Base-by-base conservation (phyloP, 2,329 filamentous ascomycete genomes). In the Penicillium frequentans region DNA sequence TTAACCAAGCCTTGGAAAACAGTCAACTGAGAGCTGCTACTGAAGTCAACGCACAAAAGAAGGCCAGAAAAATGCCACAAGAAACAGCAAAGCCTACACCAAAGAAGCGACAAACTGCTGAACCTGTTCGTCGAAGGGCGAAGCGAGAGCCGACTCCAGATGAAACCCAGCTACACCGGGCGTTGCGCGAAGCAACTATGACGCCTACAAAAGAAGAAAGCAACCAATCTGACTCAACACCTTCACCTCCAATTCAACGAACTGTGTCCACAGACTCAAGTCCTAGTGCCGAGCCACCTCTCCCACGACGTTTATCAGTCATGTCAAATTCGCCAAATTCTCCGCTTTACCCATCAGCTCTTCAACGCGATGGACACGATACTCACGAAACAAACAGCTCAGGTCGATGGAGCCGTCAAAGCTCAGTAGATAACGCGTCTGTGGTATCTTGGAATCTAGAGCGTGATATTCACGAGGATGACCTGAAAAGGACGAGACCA, bases 61-160 rank as follows among this genome's bases (percentile, higher is more conserved):
- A 21, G 2, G 13, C 29, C 26, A n/a, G 35, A 16, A 24, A 39
- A 2, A 44, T n/a, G 37, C 26, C 23, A 13, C 51, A 33, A 37
- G 29, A 13, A 37, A 35, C n/a, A 31, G 27, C 48, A 50, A 50
- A 50, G 29, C 29, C 14, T 23, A n/a, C 24, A 21, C 44, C 44
- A 19, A 46, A 29, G 21, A 49, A 31, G 31, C n/a, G 21, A 49
- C 27, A 33, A 19, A n/a, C 14, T 16, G 23, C 33, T 50, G 37
- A 50, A 11, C 6, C 26, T 46, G 54, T 49, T 45, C 65, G 50
- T 43, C 58, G 65, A 11, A 59, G 63, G n/a, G 50, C 37, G 7
- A 71, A 61, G 33, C 69, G 72, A 33, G 68, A 70, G 39, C 72
- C 72, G 21, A 74, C 72, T 33, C 72, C 72, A 3, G 72, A 75